Percentiles rank a stretch among this genome's conserved stretches.
Conservation (phyloP, 495 filamentous ascomycete species). For the Cladorrhinum samala region DNA sequence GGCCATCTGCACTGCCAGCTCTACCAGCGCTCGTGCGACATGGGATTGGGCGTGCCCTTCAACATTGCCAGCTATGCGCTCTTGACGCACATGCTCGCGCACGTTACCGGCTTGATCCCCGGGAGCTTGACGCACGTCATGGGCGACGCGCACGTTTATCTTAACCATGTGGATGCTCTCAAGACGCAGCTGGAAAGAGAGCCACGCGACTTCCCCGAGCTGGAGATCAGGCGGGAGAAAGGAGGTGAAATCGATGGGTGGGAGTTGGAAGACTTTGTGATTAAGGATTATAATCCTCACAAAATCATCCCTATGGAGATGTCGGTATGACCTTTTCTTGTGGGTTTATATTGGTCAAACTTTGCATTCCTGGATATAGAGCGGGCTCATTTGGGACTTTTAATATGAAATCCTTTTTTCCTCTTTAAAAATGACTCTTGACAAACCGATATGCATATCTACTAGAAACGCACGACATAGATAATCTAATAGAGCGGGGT, state of each 20-base stretch:
- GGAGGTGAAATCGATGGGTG: conserved; percentile 75
- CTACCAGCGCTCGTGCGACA: conserved; percentile 93
- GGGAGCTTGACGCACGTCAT: conserved; percentile 86
- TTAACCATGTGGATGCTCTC: conserved; percentile 87
- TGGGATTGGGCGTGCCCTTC: conserved; percentile 95
- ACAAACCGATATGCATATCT: neutral
- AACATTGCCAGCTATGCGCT: conserved; percentile 94
- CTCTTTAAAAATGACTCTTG: too few species aligned
- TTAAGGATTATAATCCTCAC: conserved; percentile 85
- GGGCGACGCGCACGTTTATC: conserved; percentile 94
- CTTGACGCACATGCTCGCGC: conserved; percentile 88
- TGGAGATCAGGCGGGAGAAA: conserved; percentile 61
- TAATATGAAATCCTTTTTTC: too few species aligned
- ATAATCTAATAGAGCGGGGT: too few species aligned
- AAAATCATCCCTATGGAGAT: conserved; percentile 95
- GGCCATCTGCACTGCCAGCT: conserved; percentile 76
- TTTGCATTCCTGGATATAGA: neutral
- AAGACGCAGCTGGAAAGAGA: conserved; percentile 70
- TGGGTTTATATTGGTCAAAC: neutral
- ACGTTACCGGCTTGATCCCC: conserved; percentile 73
- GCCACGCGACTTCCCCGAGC: conserved; percentile 73
- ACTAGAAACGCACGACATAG: too few species aligned
- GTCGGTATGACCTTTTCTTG: conserved; percentile 55
- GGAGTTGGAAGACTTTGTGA: conserved; percentile 79
- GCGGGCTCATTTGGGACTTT: neutral